Evolutionary conservation across 1,284 basidiomycete species (phyloP).

Genomic region (Earliella scabrosa): DNA sequence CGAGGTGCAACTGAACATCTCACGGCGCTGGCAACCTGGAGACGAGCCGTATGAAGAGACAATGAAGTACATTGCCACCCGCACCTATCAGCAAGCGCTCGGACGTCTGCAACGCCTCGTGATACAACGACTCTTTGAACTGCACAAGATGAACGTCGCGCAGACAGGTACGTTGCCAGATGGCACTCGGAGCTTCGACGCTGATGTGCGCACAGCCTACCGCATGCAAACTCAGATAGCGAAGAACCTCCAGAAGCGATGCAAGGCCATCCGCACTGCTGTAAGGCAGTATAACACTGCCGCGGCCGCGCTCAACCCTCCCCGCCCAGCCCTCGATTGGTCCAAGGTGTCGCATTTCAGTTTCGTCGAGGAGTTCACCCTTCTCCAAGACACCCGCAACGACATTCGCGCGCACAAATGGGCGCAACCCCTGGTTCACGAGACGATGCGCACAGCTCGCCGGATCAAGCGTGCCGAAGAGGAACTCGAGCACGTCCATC

Average conservation of each 20-base stretch:
- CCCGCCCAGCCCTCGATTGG: no score
- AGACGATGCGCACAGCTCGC: conserved; percentile 31
- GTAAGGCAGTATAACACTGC: conserved; percentile 32
- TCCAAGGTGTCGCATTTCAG: conserved; percentile 39
- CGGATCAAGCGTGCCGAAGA: conserved; percentile 37
- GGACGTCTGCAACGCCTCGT: conserved; percentile 33
- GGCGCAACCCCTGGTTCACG: conserved; percentile 30
- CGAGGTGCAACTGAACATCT: no score
- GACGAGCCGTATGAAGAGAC: background rate
- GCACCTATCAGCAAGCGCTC: conserved; percentile 29
- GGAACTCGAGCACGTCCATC: conserved; percentile 35
- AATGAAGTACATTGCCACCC: conserved; percentile 1
- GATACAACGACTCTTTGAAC: conserved; percentile 33
- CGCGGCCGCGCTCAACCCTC: conserved; percentile 29
- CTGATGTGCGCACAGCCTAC: conserved; percentile 25
- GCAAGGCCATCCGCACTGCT: no score
- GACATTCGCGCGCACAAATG: conserved; percentile 36
- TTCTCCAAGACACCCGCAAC: conserved; percentile 36
- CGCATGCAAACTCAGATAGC: conserved; percentile 29
- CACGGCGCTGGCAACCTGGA: no score
- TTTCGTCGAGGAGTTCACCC: conserved; percentile 41
- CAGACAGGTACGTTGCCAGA: conserved; percentile 22
- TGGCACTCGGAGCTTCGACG: no score
- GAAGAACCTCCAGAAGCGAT: conserved; percentile 29
- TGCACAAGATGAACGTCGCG: conserved; percentile 33